These are phyloP conservation scores for Athelia sp. DNA, from an alignment of 1,284 basidiomycete species.

Conservation along the genomic window DNA sequence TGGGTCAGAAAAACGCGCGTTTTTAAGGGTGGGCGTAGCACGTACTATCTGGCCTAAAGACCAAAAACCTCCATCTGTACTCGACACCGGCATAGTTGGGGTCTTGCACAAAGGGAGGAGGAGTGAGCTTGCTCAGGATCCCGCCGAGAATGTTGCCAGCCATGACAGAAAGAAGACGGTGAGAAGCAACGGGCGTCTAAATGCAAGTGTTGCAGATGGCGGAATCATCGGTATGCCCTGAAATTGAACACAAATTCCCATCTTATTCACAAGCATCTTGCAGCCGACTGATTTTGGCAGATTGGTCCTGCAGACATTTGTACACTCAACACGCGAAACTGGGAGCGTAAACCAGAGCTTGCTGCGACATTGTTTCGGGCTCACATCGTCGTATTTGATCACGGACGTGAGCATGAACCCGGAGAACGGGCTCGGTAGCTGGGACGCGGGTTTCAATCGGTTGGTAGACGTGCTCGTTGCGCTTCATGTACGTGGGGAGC, in stretches of 20 bases:
- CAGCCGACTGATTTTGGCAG: conserved; percentile 53
- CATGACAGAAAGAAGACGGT: conserved; percentile 2
- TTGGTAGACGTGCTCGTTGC: conserved; percentile 68
- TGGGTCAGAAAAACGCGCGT: conserved; percentile 8
- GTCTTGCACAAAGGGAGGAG: conserved; percentile 32
- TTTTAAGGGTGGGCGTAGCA: conserved; percentile 9
- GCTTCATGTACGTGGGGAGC: conserved; percentile 55
- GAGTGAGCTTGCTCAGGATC: conserved; percentile 23
- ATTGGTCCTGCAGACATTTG: conserved; percentile 52
- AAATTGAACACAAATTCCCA: neutral
- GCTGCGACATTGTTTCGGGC: conserved; percentile 57
- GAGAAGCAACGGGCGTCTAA: neutral
- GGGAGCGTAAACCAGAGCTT: conserved; percentile 54
- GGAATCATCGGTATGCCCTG: too few relatives aligned
- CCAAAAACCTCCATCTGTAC: conserved; percentile 67
- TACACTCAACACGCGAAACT: conserved; percentile 41
- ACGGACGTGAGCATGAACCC: conserved; percentile 66
- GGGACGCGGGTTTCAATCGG: conserved; percentile 61
- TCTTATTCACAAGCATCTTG: neutral
- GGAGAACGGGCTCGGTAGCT: conserved; percentile 48
- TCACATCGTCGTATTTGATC: conserved; percentile 71
- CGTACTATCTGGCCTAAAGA: conserved; percentile 78
- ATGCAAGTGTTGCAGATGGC: neutral
- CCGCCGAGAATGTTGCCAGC: conserved; percentile 8
- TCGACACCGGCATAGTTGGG: conserved; percentile 59